Evolutionary conservation across 1,284 basidiomycete species (phyloP).

Genomic region (Coriolopsis trogii): DNA sequence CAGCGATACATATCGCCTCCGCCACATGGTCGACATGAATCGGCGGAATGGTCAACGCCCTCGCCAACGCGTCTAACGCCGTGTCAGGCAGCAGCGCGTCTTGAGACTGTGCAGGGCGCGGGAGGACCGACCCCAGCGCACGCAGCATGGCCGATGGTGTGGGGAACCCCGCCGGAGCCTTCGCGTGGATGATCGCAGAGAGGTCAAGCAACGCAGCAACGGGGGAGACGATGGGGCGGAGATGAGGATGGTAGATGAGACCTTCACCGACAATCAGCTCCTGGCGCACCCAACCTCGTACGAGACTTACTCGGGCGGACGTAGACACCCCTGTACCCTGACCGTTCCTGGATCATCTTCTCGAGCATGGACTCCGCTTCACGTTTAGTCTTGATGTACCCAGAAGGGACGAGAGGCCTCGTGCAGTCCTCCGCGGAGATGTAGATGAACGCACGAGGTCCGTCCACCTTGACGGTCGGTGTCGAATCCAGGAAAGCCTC

Average conservation of each 20-base stretch:
- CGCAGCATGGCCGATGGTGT: constrained; percentile 64
- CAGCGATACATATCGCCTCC: constrained; percentile 72
- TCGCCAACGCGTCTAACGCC: constrained; percentile 69
- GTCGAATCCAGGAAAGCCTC: constrained; percentile 65
- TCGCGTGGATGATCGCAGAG: constrained; percentile 67
- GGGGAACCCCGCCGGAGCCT: constrained; percentile 58
- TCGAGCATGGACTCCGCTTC: constrained; percentile 81
- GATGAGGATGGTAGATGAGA: constrained; percentile 94
- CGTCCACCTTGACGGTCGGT: constrained; percentile 32
- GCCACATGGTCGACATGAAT: constrained; percentile 97
- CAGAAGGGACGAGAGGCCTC: constrained; percentile 80
- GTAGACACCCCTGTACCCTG: constrained; percentile 68
- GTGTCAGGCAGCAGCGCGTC: constrained; percentile 41
- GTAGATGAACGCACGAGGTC: constrained; percentile 82
- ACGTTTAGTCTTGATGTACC: constrained; percentile 91
- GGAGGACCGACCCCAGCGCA: constrained; percentile 45
- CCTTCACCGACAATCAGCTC: constrained; percentile 50
- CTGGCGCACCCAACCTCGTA: no score
- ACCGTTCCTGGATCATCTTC: constrained; percentile 43
- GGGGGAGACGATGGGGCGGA: constrained; percentile 85
- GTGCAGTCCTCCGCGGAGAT: constrained; percentile 95
- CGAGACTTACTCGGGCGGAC: constrained; percentile 85
- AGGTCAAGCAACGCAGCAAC: constrained; percentile 86
- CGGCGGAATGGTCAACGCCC: constrained; percentile 80
- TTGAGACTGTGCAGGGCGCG: constrained; percentile 29